phyloP scores from a whole-genome alignment of 1,284 basidiomycete genomes.

The Volvariella volvacea region DNA sequence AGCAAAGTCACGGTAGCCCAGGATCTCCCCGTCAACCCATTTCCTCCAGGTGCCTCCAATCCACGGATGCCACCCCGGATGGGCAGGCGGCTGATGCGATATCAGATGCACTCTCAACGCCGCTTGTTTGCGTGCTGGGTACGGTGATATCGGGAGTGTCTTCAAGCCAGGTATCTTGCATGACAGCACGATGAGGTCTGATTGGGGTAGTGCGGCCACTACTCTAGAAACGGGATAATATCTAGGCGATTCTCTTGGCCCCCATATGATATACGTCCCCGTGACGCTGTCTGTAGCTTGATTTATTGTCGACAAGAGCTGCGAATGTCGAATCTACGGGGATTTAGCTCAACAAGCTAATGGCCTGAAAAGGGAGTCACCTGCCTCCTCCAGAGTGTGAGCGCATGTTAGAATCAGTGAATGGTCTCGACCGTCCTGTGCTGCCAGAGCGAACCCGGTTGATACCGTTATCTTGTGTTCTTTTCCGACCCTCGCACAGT shows the following conservation, averaged over 20 bases:
- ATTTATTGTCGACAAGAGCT: constrained; percentile 19
- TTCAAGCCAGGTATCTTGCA: constrained; percentile 24
- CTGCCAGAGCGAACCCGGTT: constrained; percentile 55
- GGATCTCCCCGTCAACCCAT: constrained; percentile 45
- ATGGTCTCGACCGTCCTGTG: constrained; percentile 19
- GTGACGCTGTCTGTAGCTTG: constrained; percentile 18
- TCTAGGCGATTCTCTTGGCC: constrained; percentile 17
- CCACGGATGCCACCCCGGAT: constrained; percentile 45
- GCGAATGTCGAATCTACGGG: constrained; percentile 39
- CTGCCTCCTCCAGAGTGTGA: constrained; percentile 61
- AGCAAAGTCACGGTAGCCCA: constrained; percentile 54
- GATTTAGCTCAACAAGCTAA: neutral
- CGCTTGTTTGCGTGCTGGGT: constrained; percentile 48
- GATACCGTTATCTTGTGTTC: constrained; percentile 48
- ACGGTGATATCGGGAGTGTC: constrained; percentile 62
- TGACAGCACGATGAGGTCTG: constrained; percentile 52
- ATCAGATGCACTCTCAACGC: constrained; percentile 53
- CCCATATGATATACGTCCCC: constrained; percentile 38
- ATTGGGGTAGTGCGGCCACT: constrained; percentile 51
- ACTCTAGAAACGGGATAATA: constrained; percentile 43
- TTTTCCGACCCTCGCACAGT: constrained; percentile 34
- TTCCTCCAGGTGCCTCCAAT: constrained; percentile 45
- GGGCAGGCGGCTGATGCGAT: constrained; percentile 32
- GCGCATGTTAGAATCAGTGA: constrained; percentile 54
- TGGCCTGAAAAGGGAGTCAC: constrained; percentile 9